phyloP scores from a whole-genome alignment of 208 protist species.

The Leishmania braziliensis region DNA sequence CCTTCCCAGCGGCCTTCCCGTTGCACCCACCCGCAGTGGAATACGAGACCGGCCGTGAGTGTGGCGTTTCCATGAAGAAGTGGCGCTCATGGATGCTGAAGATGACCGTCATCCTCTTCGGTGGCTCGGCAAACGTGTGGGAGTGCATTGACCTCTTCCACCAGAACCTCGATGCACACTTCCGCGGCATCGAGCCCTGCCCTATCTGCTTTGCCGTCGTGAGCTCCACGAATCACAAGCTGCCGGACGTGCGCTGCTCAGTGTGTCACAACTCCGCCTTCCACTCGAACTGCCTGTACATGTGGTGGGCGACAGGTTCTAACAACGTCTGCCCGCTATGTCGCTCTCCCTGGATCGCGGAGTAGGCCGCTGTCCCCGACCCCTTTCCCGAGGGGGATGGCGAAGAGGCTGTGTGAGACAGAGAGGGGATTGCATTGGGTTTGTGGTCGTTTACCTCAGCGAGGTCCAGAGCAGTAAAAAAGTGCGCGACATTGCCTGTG shows the following conservation, averaged over 20 bases:
- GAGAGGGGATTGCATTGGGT: background rate
- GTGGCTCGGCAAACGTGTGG: conserved; percentile 76
- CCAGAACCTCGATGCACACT: conserved; percentile 91
- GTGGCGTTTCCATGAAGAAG: conserved; percentile 75
- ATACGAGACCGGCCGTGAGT: conserved; percentile 58
- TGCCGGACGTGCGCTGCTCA: conserved; percentile 87
- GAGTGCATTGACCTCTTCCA: conserved; percentile 88
- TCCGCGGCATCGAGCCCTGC: conserved; percentile 88
- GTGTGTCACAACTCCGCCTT: conserved; percentile 88
- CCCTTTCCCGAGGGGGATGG: background rate
- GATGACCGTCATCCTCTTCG: conserved; percentile 90
- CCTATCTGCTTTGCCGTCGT: conserved; percentile 93
- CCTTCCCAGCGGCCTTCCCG: conserved; percentile 74
- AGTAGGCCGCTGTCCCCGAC: conserved; percentile 18
- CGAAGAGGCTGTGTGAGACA: background rate
- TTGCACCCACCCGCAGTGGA: conserved; percentile 61
- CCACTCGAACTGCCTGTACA: conserved; percentile 88
- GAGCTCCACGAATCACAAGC: conserved; percentile 67
- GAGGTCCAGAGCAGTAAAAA: background rate
- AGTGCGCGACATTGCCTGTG: background rate
- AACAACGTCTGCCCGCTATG: conserved; percentile 91
- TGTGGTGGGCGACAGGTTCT: conserved; percentile 89
- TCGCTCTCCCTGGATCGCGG: conserved; percentile 81
- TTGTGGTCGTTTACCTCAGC: background rate
- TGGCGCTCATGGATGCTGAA: conserved; percentile 90